These are phyloP conservation scores for Cryomyces minteri DNA, from an alignment of 495 filamentous ascomycete genomes.

Conservation along the genomic window DNA sequence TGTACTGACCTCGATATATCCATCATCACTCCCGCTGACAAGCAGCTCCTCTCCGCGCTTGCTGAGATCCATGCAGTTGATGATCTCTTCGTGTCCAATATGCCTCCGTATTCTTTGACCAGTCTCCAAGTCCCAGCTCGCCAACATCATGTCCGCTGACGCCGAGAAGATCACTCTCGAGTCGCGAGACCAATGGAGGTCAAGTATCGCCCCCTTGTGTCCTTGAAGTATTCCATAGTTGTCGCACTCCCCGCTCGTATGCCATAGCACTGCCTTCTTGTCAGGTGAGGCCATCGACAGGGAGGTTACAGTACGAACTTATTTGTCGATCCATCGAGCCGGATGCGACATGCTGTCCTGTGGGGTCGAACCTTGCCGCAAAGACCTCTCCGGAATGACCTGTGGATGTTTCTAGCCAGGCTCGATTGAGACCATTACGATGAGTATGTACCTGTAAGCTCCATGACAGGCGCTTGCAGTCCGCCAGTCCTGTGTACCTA, in stretches of 20 bases:
- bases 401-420: slow-evolving; percentile 4
- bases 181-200: slow-evolving; percentile 93
- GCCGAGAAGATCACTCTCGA: slow-evolving; percentile 81
- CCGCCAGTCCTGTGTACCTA: slow-evolving; percentile 72
- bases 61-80: slow-evolving; percentile 78
- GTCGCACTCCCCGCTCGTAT: slow-evolving; percentile 76
- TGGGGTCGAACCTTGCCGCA: slow-evolving; percentile 73
- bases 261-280: slow-evolving; percentile 58
- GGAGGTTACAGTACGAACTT: slow-evolving; percentile 29
- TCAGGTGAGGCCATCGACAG: slow-evolving; percentile 2
- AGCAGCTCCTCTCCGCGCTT: slow-evolving; percentile 78
- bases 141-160: slow-evolving; percentile 78
- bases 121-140: slow-evolving; percentile 87
- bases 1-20: slow-evolving; percentile 49
- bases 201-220: slow-evolving; percentile 77
- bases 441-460: slow-evolving; percentile 50
- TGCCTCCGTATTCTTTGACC: slow-evolving; percentile 78
- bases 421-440: not conserved
- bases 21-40: slow-evolving; percentile 81
- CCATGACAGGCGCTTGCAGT: slow-evolving; percentile 86
- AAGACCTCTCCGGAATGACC: slow-evolving; percentile 73
- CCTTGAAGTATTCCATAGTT: slow-evolving; percentile 80
- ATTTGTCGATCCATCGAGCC: slow-evolving; percentile 91
- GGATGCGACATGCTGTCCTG: slow-evolving; percentile 76
- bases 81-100: slow-evolving; percentile 79